Base-by-base conservation (phyloP, 2,329 filamentous ascomycete species). In the Plectosphaerella cucumerina region DNA sequence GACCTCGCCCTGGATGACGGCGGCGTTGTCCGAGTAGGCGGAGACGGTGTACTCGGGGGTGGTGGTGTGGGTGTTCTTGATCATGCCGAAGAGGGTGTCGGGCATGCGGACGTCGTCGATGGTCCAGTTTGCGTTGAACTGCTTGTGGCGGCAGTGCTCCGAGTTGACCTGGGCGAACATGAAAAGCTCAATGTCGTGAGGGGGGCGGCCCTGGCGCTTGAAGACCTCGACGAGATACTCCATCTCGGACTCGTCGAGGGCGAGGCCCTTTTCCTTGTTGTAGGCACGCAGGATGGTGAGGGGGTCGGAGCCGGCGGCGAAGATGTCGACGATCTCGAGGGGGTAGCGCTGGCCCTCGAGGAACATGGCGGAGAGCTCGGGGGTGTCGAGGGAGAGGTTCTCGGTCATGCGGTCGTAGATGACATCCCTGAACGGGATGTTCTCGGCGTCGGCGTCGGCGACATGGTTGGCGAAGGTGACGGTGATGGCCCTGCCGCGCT, bases 151-250 rank as follows among this genome's bases (percentile, higher is more conserved):
- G 59, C 78, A 96, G 70, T 97, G 93, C 77, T 99, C 94, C 3
- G 93, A 97, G 75, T 97, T 97, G 67, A 99, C 93, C 72, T 99
- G 94, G 15, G 93, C 93, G 68, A 97, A 99, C 94, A 97, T 97
- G 78, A 97, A 97, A 20, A 97, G 79, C 72, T 99, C 94, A 43
- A 97, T 89, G 66, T 97, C 94, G 54, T 91, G 86, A 1, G 90
- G 90, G 46, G 81, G 74, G 35, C 85, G 75, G 55, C 83, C 81
- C 17, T 67, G 63, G 44, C 59, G 59, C 48, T 59, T 62, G 53
- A 66, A 67, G 33, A 64, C 61, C 59, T 91, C 85, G n/a, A 96
- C 89, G 37, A 99, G 78, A 64, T 99, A 97, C 53, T 96, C 86
- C 67, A 97, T 95, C 67, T 99, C 92, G 9, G 86, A 86, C 52